Conservation (phyloP, 495 filamentous ascomycete species). For the Cercophora newfieldiana region DNA sequence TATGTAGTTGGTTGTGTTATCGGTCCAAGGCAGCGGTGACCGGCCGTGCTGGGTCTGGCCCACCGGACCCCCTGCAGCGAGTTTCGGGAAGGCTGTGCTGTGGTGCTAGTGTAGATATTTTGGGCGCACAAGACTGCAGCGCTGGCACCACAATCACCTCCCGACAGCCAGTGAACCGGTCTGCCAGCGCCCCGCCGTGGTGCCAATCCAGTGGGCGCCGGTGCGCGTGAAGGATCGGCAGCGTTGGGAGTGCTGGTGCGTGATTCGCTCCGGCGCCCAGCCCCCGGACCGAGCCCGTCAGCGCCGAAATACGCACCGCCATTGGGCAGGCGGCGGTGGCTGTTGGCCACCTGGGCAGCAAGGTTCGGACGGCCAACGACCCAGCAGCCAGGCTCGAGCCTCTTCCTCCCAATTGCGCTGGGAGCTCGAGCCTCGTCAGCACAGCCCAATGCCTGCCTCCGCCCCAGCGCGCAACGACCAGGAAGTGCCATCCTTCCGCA, state of each 20-base stretch:
- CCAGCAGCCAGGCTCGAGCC: not conserved
- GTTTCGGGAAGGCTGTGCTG: not conserved
- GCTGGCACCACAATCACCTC: not conserved
- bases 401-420: not conserved
- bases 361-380: not conserved
- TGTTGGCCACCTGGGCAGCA: not conserved
- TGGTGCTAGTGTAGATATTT: not conserved
- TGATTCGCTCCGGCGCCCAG: not conserved
- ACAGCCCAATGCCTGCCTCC: not conserved
- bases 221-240: not conserved
- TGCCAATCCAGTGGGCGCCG: not conserved
- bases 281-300: not conserved
- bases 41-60: not conserved
- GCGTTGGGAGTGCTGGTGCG: not conserved
- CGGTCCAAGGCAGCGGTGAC: not conserved
- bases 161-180: not conserved
- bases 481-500: not conserved
- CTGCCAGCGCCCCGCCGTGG: not conserved
- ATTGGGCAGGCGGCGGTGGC: not conserved
- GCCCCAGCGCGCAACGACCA: not conserved
- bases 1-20: not conserved
- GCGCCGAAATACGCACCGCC: not conserved
- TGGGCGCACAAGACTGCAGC: not conserved
- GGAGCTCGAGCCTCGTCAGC: not conserved
- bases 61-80: not conserved